Evolutionary conservation across 2,329 filamentous ascomycete genomes (phyloP).

Genomic region (Penicillium aurantiogriseum): DNA sequence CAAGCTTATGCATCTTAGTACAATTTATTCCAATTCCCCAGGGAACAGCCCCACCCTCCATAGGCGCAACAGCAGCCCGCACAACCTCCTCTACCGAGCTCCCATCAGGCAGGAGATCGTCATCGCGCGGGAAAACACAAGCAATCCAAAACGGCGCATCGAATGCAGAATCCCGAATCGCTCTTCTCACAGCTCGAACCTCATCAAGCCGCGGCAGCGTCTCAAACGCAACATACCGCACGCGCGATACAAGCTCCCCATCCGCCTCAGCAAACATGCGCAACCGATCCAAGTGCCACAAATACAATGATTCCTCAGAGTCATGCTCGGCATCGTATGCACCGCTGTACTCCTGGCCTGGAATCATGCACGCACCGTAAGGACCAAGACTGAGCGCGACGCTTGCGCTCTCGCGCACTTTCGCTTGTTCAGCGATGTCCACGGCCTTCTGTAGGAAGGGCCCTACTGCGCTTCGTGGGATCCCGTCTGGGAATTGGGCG

Average conservation of each 20-base stretch:
- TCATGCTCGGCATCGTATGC: constrained; percentile 55
- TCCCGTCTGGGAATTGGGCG: constrained; percentile 44
- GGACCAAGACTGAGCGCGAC: constrained; percentile 62
- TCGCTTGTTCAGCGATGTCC: constrained; percentile 36
- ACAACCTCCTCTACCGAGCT: constrained; percentile 48
- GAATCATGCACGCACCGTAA: constrained; percentile 66
- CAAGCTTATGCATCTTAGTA: constrained; percentile 44
- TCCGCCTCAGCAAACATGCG: constrained; percentile 49
- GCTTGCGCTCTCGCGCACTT: constrained; percentile 16
- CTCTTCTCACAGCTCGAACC: constrained; percentile 53
- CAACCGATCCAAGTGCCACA: constrained; percentile 60
- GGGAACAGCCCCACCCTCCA: constrained; percentile 38
- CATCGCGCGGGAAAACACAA: constrained; percentile 60
- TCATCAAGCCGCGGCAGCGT: constrained; percentile 65
- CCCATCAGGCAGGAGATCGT: constrained; percentile 57
- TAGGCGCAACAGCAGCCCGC: constrained; percentile 34
- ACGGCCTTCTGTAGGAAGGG: constrained; percentile 45
- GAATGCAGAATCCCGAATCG: constrained; percentile 23
- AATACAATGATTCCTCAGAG: constrained; percentile 45
- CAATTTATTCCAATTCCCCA: constrained; percentile 69
- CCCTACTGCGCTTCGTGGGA: constrained; percentile 42
- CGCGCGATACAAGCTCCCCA: constrained; percentile 29
- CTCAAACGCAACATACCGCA: constrained; percentile 62
- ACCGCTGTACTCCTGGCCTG: constrained; percentile 63
- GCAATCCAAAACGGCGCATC: constrained; percentile 58